Conservation (phyloP, 345 rosid species). For the Garcia nutans region DNA sequence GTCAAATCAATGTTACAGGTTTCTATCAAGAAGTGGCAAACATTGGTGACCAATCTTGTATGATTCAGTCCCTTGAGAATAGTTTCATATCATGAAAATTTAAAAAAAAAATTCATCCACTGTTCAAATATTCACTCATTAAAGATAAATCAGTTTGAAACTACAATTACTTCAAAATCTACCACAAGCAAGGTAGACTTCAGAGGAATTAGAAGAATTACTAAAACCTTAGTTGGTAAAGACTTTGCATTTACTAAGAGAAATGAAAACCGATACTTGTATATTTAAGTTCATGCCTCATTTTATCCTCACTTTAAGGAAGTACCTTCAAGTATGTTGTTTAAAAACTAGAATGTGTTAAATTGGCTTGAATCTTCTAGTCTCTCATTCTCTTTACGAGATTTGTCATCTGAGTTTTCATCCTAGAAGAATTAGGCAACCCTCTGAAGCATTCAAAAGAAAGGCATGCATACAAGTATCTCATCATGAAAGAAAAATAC, state of each 20-base stretch:
- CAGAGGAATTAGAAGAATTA: not conserved
- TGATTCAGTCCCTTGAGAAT: not conserved
- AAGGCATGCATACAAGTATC: no score
- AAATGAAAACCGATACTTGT: not conserved
- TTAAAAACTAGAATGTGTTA: not conserved
- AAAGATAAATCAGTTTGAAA: no score
- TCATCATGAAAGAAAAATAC: no score
- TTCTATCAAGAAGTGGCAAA: not conserved
- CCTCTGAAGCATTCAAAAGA: not conserved
- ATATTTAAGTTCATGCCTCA: not conserved
- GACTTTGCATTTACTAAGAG: not conserved
- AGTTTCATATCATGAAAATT: not conserved
- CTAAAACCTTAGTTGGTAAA: not conserved
- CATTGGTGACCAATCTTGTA: not conserved
- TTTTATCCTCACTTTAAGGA: not conserved
- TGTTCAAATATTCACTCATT: not conserved
- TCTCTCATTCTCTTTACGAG: not conserved
- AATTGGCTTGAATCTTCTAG: not conserved
- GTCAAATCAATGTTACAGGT: not conserved
- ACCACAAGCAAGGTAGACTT: not conserved
- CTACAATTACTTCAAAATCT: not conserved
- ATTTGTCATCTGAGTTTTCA: not conserved
- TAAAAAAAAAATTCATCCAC: not conserved
- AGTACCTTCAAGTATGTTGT: not conserved
- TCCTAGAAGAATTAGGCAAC: not conserved